Base-by-base conservation (phyloP, 805 yeast species). In the Komagataella mondaviorum region DNA sequence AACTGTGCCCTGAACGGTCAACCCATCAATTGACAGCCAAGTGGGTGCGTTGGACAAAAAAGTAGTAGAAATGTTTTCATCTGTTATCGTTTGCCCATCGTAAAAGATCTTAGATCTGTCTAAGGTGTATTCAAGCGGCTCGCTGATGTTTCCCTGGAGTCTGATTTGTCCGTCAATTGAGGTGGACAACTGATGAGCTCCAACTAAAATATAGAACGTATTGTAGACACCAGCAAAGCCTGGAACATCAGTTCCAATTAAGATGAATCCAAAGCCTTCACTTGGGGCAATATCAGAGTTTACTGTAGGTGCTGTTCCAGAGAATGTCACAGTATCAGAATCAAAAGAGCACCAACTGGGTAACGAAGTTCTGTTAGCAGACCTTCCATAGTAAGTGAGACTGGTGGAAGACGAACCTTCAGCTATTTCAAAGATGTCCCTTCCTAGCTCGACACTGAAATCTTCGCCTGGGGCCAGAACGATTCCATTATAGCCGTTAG, bases 261-360 rank as follows among this genome's bases (percentile, higher is more conserved):
- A 75, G 47, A 80, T 72, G 57, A 91, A 80, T 16, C 77, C 75
- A 63, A 79, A 93, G 46, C 72, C 69, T 56, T 78, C 72, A 45
- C 95, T 87, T 8, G 97, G 98, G 1, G 99, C 99, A 57, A 88
- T 84, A 16, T 77, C 73, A 2, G 96, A 86, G 57, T 87, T 84
- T 36, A 87, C 87, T 6, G 84, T 72, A 8, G 99, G 99, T 1
- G 96, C 91, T 1, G 83, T 82, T 36, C 99, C 99, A 46, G 80
- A 72, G 65, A 89, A 91, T 18, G 85, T 76, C 56, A 88, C 69
- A 44, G 72, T 71, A 51, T 70, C 69, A 4, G 75, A 59, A 60
- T 88, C 82, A 62, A 91, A 93, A 51, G 68, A 66, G 50, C 88
- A 70, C 98, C 99, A 93, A 61, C 80, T 83, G 44, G 99, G 99